Percentiles rank a stretch among this genome's conserved stretches.
Evolutionary conservation across 176 grass and related monocot species (phyloP).

Genomic region (Miscanthus lutarioriparius): DNA sequence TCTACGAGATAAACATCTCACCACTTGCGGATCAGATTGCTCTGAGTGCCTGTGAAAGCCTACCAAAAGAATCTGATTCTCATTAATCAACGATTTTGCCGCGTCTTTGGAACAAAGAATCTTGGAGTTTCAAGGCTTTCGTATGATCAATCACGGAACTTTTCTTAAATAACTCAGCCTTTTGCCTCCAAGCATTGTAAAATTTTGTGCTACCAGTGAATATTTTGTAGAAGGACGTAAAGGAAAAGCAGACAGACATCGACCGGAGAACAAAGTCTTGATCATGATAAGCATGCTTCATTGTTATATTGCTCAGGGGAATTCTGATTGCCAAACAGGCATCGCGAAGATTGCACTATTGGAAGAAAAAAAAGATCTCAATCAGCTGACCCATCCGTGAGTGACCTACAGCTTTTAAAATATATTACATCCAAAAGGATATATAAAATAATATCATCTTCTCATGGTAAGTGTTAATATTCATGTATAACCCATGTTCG

Average conservation of each 20-base stretch:
- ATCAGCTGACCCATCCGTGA: background rate
- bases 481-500: no score
- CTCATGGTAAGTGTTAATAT: background rate
- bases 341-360: background rate
- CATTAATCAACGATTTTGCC: slow-evolving; percentile 1
- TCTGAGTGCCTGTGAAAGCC: slow-evolving; percentile 33
- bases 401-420: background rate
- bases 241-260: slow-evolving; percentile 16
- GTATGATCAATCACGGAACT: background rate
- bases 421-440: background rate
- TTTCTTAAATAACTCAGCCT: background rate
- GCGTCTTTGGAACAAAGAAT: slow-evolving; percentile 40
- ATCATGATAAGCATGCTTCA: slow-evolving; percentile 10
- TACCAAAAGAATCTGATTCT: slow-evolving; percentile 44
- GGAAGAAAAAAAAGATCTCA: background rate
- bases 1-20: slow-evolving; percentile 31
- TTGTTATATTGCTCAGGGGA: slow-evolving; percentile 4
- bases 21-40: background rate
- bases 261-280: background rate
- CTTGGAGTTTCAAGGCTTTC: slow-evolving; percentile 28
- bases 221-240: slow-evolving; percentile 23
- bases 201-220: slow-evolving; percentile 13
- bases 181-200: background rate
- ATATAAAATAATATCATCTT: background rate
- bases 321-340: background rate